phyloP scores from a whole-genome alignment of 495 filamentous ascomycete genomes.

The Xylaria curta region DNA sequence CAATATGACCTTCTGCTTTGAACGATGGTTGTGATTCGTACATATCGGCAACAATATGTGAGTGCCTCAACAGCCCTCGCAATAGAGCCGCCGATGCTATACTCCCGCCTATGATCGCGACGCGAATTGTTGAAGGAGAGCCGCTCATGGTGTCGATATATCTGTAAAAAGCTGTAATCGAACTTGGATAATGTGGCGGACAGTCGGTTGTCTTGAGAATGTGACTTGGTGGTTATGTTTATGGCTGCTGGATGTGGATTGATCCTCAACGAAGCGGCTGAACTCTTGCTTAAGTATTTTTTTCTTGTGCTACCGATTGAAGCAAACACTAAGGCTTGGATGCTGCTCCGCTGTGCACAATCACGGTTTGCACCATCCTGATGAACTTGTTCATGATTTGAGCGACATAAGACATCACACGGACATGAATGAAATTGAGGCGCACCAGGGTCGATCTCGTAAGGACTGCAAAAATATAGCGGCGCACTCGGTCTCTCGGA shows the following conservation, averaged over 20 bases:
- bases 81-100: slow-evolving; percentile 39
- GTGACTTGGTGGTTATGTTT: neutral
- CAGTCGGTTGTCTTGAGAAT: neutral
- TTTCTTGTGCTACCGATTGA: neutral
- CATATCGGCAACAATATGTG: slow-evolving; percentile 42
- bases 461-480: slow-evolving; percentile 9
- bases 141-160: slow-evolving; percentile 29
- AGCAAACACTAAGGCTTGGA: neutral
- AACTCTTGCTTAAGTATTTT: slow-evolving; percentile 17
- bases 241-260: neutral
- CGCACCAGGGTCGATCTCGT: neutral
- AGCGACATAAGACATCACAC: neutral
- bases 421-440: neutral
- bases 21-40: slow-evolving; percentile 43
- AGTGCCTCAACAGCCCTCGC: slow-evolving; percentile 39
- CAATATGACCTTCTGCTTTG: slow-evolving; percentile 37
- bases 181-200: neutral
- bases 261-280: neutral
- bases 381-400: slow-evolving; percentile 9
- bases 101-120: slow-evolving; percentile 47
- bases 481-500: slow-evolving; percentile 2
- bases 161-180: neutral
- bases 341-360: neutral
- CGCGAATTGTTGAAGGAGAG: slow-evolving; percentile 35
- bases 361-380: neutral